These are phyloP conservation scores for Diplodia mutila DNA, from an alignment of 2,329 filamentous ascomycete genomes.

Conservation along the genomic window DNA sequence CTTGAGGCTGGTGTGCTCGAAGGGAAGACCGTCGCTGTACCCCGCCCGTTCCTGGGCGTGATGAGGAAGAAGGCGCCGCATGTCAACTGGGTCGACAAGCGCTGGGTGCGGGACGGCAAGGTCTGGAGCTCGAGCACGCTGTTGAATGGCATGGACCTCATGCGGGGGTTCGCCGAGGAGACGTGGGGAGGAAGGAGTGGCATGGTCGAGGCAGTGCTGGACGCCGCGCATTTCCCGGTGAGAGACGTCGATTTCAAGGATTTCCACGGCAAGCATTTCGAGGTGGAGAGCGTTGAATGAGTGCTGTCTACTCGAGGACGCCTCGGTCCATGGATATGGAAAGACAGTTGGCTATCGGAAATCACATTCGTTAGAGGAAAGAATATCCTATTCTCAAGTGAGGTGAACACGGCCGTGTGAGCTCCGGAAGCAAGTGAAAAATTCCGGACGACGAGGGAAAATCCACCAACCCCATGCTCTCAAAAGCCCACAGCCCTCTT, in stretches of 20 bases:
- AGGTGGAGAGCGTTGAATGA: background rate
- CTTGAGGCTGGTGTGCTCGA: slow-evolving; percentile 43
- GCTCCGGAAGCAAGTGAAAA: too few species aligned
- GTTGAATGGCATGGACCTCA: slow-evolving; percentile 41
- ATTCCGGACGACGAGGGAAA: too few species aligned
- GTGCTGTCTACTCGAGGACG: too few species aligned
- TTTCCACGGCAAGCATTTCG: background rate
- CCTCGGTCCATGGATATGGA: too few species aligned
- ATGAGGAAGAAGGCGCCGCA: slow-evolving; percentile 37
- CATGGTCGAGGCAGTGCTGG: slow-evolving; percentile 17
- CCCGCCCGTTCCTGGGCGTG: slow-evolving; percentile 30
- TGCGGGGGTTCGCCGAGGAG: slow-evolving; percentile 35
- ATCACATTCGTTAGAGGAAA: too few species aligned
- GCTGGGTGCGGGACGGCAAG: slow-evolving; percentile 38
- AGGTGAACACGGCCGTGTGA: too few species aligned
- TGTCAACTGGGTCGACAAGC: slow-evolving; percentile 44
- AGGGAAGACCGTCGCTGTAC: slow-evolving; percentile 39
- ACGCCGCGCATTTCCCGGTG: slow-evolving; percentile 23
- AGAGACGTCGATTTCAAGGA: slow-evolving; percentile 26
- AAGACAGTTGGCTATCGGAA: too few species aligned
- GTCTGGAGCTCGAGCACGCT: slow-evolving; percentile 41
- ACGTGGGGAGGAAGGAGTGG: slow-evolving; percentile 29
- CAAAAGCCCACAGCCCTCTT: background rate
- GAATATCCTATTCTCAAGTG: too few species aligned
- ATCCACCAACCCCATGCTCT: background rate